Conservation (phyloP, 352 stramenopile genomes). For the Phytophthora colocasiae region DNA sequence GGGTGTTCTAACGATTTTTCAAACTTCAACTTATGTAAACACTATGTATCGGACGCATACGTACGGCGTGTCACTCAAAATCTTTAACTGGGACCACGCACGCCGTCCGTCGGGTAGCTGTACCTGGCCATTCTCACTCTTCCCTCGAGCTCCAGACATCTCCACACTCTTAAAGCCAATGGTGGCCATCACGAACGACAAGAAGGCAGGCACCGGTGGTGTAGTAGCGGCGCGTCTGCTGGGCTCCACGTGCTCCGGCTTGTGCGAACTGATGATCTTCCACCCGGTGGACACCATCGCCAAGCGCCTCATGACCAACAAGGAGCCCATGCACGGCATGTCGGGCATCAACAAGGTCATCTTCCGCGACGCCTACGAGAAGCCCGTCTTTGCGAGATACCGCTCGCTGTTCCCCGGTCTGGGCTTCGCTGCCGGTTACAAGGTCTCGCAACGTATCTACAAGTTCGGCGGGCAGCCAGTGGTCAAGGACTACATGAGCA, state of each 20-base stretch:
- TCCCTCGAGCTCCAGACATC: slow-evolving; percentile 22
- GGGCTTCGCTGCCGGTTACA: slow-evolving; percentile 96
- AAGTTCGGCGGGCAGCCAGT: slow-evolving; percentile 97
- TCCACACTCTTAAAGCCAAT: slow-evolving; percentile 24
- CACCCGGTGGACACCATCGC: slow-evolving; percentile 96
- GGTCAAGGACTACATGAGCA: slow-evolving; percentile 93
- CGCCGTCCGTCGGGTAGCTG: slow-evolving; percentile 1
- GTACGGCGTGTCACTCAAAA: slow-evolving; percentile 20
- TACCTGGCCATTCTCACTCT: slow-evolving; percentile 23
- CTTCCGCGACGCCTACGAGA: slow-evolving; percentile 89
- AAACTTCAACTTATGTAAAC: slow-evolving; percentile 15
- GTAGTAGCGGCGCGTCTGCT: slow-evolving; percentile 85
- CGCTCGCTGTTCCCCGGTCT: slow-evolving; percentile 92
- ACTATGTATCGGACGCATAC: not conserved
- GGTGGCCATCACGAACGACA: slow-evolving; percentile 58
- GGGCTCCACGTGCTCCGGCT: slow-evolving; percentile 91
- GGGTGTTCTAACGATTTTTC: not conserved
- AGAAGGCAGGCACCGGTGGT: slow-evolving; percentile 48
- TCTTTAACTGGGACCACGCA: slow-evolving; percentile 4
- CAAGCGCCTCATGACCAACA: slow-evolving; percentile 96
- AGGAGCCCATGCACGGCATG: slow-evolving; percentile 59
- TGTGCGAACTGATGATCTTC: slow-evolving; percentile 95
- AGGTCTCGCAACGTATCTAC: slow-evolving; percentile 97
- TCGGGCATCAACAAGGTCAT: slow-evolving; percentile 81
- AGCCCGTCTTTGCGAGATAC: slow-evolving; percentile 82